A percentile compares a stretch with the other conserved stretches of the same genome.
Evolutionary conservation across 2,329 filamentous ascomycete species (phyloP).

Genomic region (Dactylellina sp.): DNA sequence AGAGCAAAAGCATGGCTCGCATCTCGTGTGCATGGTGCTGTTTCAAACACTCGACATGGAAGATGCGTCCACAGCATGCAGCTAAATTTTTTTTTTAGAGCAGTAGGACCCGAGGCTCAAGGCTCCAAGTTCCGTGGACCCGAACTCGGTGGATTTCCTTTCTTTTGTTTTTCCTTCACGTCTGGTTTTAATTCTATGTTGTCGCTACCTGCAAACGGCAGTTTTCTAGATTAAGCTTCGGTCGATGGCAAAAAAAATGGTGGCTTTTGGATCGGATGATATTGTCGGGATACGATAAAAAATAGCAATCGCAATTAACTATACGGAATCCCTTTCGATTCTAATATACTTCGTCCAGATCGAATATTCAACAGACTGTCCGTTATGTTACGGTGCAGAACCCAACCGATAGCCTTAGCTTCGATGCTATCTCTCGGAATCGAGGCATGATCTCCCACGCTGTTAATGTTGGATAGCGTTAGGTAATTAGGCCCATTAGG

Average conservation of each 20-base stretch:
- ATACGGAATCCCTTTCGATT: not conserved
- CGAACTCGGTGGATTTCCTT: conserved; percentile 12
- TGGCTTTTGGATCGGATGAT: conserved; percentile 2
- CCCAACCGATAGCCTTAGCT: too few species aligned
- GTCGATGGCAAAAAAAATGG: conserved; percentile 21
- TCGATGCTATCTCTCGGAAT: too few species aligned
- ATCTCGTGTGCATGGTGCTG: too few species aligned
- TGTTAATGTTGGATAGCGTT: not conserved
- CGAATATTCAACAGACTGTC: too few species aligned
- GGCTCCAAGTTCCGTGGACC: conserved; percentile 7
- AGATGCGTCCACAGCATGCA: too few species aligned
- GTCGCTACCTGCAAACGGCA: conserved; percentile 16
- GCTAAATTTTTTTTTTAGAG: not conserved
- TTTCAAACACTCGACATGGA: too few species aligned
- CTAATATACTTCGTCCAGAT: too few species aligned
- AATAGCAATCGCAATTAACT: not conserved
- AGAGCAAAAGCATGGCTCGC: too few species aligned
- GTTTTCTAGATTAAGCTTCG: conserved; percentile 11
- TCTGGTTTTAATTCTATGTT: too few species aligned
- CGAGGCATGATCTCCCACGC: not conserved
- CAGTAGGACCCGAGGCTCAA: conserved; percentile 11
- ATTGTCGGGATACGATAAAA: not conserved
- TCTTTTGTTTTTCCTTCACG: too few species aligned
- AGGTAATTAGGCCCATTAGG: not conserved
- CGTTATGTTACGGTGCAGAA: too few species aligned